Conservation (phyloP, 2,329 filamentous ascomycete genomes). For the Cytospora piceicola region DNA sequence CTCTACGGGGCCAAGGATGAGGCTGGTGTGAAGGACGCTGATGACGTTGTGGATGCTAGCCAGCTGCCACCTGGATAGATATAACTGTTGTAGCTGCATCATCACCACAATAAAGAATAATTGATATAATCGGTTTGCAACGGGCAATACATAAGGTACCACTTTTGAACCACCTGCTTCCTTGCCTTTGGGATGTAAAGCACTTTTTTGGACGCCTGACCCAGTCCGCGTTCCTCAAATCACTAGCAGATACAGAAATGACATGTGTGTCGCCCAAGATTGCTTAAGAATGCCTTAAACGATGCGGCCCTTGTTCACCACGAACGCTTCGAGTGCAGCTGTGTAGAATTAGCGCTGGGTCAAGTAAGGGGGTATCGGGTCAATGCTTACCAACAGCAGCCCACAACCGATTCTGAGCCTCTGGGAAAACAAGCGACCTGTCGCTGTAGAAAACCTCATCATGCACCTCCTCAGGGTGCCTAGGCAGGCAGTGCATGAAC, state of each 20-base stretch:
- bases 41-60: constrained; percentile 93
- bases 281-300: constrained; percentile 35
- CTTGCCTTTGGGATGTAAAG: constrained; percentile 2
- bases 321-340: constrained; percentile 83
- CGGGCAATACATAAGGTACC: constrained; percentile 2
- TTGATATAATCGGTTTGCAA: constrained; percentile 14
- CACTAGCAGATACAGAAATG: not conserved
- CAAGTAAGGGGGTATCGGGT: not conserved
- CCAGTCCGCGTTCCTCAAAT: not conserved
- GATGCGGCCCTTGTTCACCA: constrained; percentile 91
- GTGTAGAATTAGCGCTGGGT: constrained; percentile 19
- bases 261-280: not conserved
- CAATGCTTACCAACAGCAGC: constrained; percentile 71
- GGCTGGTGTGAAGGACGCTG: constrained; percentile 76
- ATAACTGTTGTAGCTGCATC: constrained; percentile 13
- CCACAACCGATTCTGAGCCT: constrained; percentile 95
- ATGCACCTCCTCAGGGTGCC: constrained; percentile 88
- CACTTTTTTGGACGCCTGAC: constrained; percentile 20
- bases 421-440: constrained; percentile 85
- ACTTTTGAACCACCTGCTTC: constrained; percentile 8
- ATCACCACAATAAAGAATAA: constrained; percentile 9
- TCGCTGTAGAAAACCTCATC: constrained; percentile 93
- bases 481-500: constrained; percentile 97
- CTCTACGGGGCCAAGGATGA: constrained; percentile 75
- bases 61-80: constrained; percentile 84